Evolutionary conservation across 768 basidiomycete genomes (phyloP), one percentile per base, ranked within the genome.

Genomic region (Dioszegia hungarica): DNA sequence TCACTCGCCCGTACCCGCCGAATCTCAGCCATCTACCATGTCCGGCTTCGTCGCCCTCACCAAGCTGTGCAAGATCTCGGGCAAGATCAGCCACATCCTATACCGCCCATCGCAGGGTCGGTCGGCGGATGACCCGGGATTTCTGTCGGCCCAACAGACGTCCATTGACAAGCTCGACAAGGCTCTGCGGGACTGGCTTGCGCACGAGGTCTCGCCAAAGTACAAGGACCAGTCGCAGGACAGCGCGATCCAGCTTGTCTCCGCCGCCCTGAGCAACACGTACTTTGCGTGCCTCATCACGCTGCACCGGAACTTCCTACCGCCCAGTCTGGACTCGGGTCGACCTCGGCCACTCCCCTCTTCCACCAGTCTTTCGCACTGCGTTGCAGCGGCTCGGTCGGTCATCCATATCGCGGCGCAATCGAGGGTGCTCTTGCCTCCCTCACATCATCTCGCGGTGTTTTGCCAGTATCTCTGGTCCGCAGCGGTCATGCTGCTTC

Each of bases 11-110:
- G n/a, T 29, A 17, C 24, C 25, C 19, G 59, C 66, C 27, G 62
- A 74, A 38, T 50, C 71, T 6, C 39, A 47, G 82, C 28, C 45
- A 27, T 83, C 87, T 5, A 79, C 91, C 40, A 92, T 93, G 90
- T 80, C 84, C 2, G 91, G 91, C 17, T 85, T 84, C 62, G 82
- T 87, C 57, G 85, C 87, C 6, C 78, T 93, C 62, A 84, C 83
- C 53, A 81, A 82, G 57, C 81, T 93, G 15, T 92, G 90, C 77
- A 85, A 88, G 75, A 90, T 93, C 57, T 89, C 83, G 5, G 91
- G 76, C 9, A 61, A 66, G 37, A 84, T 93, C 37, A 67, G 61
- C 17, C 70, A 72, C 46, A 37, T 72, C 25, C 48, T 72, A 28
- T 72, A 72, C 40, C 56, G 70, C 14, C 70, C 63, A 6, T 57